Evolutionary conservation across 805 yeast species (phyloP).

Genomic region (Citeromyces nyonsensis): DNA sequence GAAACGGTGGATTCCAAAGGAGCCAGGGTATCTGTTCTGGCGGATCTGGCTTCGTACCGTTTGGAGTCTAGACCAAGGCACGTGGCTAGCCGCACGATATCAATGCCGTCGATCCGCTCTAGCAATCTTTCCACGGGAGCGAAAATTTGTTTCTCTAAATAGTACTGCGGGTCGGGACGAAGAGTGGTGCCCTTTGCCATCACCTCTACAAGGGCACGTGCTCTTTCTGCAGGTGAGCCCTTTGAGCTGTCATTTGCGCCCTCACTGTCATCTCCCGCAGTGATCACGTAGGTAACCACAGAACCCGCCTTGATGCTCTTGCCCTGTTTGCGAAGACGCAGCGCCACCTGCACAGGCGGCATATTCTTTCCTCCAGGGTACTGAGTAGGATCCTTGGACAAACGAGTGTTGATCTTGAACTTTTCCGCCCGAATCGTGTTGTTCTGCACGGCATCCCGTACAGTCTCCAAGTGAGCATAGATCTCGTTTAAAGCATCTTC

Average conservation of each 20-base stretch:
- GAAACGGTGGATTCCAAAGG: slow-evolving; percentile 74
- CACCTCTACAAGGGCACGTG: slow-evolving; percentile 69
- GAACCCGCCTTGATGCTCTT: slow-evolving; percentile 79
- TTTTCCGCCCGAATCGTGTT: slow-evolving; percentile 52
- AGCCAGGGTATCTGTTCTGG: slow-evolving; percentile 26
- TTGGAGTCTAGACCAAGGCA: slow-evolving; percentile 66
- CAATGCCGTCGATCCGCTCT: slow-evolving; percentile 78
- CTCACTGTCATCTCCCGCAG: slow-evolving; percentile 27
- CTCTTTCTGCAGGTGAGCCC: slow-evolving; percentile 55
- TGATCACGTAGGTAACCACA: slow-evolving; percentile 77
- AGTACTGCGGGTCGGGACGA: slow-evolving; percentile 62
- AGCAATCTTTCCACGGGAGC: slow-evolving; percentile 84
- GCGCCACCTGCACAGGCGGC: slow-evolving; percentile 78
- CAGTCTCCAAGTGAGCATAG: slow-evolving; percentile 53
- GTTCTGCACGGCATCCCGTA: slow-evolving; percentile 37
- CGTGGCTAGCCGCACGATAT: slow-evolving; percentile 60
- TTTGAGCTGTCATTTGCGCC: slow-evolving; percentile 11
- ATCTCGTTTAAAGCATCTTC: slow-evolving; percentile 61
- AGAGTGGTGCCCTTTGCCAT: slow-evolving; percentile 31
- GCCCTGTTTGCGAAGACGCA: slow-evolving; percentile 67
- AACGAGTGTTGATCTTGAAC: slow-evolving; percentile 69
- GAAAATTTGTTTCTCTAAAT: slow-evolving; percentile 76
- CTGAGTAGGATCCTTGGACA: slow-evolving; percentile 77
- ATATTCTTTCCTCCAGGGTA: slow-evolving; percentile 82
- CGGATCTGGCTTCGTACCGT: slow-evolving; percentile 30